Base-by-base conservation (phyloP, 148 eudicot genomes). In the Mesembryanthemum crystallinum region DNA sequence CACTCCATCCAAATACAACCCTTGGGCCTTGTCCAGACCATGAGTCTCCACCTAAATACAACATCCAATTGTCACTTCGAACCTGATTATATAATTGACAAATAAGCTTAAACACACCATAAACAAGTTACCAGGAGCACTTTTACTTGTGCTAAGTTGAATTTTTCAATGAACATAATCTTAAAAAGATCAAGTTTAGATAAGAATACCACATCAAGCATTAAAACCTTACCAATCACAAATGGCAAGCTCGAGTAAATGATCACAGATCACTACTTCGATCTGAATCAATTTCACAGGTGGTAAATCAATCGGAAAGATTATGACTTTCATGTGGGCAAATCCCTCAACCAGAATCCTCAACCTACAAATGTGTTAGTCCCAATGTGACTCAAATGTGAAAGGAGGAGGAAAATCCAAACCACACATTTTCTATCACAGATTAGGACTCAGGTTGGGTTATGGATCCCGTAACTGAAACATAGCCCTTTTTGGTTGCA, bases 301-400 rank as follows among this genome's bases (percentile, higher is more conserved):
- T 77, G 4, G 81, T 68, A 77, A 86, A 85, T 73, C 75, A 86
- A 37, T 86, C 80, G 65, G 89, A 91, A 59, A 89, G 60, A 0
- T 42, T 76, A 11, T 85, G 81, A 35, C 86, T 79, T 13, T 89
- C 91, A 76, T 82, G 79, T 13, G 90, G 85, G 70, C 21, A 73
- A 57, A 91, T 79, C 15, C 98, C 96, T 67, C 90, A 86, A 15
- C 98, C 98, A 37, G 90, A 81, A 82, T 93, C 98, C 83, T 84
- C 85, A 60, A 91, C 86, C 98, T 93, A 82, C 76, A 74, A 33
- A n/a, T 57, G 37, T 64, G 72, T 45, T 54, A 78, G 45, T 55
- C 14, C 9, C 5, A 65, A 14, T 20, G 7, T 14, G 58, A 15
- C 33, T 10, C 47, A 25, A 39, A 3, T 59, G 52, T 23, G 11